Evolutionary conservation across 2,329 filamentous ascomycete species (phyloP).

Genomic region (Aplosporella prunicola): DNA sequence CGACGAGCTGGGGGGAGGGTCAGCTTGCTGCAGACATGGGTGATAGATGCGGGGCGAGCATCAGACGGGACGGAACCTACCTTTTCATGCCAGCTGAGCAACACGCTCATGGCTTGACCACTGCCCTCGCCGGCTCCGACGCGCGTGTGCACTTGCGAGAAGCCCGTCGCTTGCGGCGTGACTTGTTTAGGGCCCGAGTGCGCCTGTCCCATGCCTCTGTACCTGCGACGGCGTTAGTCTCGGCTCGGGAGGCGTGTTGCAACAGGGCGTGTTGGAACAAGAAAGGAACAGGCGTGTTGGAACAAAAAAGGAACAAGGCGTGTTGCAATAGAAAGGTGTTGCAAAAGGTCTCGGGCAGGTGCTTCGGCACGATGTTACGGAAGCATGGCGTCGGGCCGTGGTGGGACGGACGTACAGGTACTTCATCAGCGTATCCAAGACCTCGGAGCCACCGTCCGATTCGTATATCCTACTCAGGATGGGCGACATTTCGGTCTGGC

Average conservation of each 20-base stretch:
- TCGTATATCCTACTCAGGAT: conserved; percentile 74
- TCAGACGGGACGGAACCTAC: conserved; percentile 20
- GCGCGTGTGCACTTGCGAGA: conserved; percentile 64
- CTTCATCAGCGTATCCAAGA: conserved; percentile 92
- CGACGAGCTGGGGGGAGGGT: conserved; percentile 53
- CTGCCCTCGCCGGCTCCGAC: conserved; percentile 54
- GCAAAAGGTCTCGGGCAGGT: too few species aligned
- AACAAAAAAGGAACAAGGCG: conserved; percentile 1
- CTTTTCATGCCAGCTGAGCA: conserved; percentile 98
- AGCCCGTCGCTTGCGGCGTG: conserved; percentile 74
- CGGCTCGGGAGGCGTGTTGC: background rate
- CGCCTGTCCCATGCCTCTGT: conserved; percentile 69
- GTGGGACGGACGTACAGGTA: conserved; percentile 61
- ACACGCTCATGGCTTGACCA: conserved; percentile 86
- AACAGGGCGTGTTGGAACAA: background rate
- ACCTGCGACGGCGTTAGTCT: conserved; percentile 42
- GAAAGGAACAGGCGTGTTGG: background rate
- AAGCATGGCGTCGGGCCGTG: background rate
- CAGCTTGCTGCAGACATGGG: conserved; percentile 1
- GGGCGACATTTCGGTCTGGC: conserved; percentile 89
- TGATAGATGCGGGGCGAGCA: background rate
- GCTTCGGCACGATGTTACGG: background rate
- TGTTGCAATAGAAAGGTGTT: too few species aligned
- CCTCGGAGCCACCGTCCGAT: conserved; percentile 70
- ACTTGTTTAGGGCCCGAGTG: conserved; percentile 26